These are phyloP conservation scores for Tylopilus subfusipes DNA, from an alignment of 768 basidiomycete species.

Conservation along the genomic window DNA sequence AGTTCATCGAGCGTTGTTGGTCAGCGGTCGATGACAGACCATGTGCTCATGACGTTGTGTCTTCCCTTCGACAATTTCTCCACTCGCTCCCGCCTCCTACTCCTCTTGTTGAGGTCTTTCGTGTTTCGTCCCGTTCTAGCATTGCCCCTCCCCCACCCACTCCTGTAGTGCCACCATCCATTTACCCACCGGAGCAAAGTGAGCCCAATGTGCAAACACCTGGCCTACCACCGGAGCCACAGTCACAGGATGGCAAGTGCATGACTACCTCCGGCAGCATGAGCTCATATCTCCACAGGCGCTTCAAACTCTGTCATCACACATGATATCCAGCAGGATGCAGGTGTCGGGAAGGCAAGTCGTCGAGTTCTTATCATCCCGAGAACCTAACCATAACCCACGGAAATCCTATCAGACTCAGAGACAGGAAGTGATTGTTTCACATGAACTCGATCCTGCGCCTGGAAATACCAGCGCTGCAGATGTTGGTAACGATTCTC, in stretches of 20 bases:
- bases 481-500: not conserved
- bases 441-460: not conserved
- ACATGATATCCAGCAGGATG: not conserved
- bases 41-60: not conserved
- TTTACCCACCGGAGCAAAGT: not conserved
- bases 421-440: not conserved
- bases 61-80: not conserved
- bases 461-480: not conserved
- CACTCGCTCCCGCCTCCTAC: not conserved
- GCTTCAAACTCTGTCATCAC: not conserved
- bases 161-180: not conserved
- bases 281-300: not conserved
- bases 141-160: not conserved
- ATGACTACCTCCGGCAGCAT: not conserved
- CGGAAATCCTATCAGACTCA: not conserved
- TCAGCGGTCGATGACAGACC: not conserved
- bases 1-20: conserved; percentile 4
- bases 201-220: not conserved
- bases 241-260: not conserved
- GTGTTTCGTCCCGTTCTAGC: not conserved
- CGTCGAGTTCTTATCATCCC: not conserved
- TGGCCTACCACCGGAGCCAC: not conserved
- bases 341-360: not conserved
- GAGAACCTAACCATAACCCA: not conserved
- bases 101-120: not conserved